Evolutionary conservation across 1,284 basidiomycete species (phyloP), one percentile per base, ranked within the genome.

Genomic region (Wolfiporia cocos): DNA sequence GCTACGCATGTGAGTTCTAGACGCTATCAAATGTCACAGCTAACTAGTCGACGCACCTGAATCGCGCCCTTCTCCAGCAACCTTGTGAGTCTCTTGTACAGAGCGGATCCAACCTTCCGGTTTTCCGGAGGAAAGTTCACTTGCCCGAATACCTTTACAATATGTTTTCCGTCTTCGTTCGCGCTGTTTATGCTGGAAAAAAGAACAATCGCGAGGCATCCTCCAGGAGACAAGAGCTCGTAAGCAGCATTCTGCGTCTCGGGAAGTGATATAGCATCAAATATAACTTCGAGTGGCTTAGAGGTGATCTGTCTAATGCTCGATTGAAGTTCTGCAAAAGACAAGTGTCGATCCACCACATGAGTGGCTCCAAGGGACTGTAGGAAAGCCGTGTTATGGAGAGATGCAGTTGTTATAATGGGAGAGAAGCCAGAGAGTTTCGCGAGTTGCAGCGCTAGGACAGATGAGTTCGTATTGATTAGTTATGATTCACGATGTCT

Each of bases 311-410:
- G 47, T 5, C 36, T 35, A 2, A 53, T 41, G 32, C 46, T 43
- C 4, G 42, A 32, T 18, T 47, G 47, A 18, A 74, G 55, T 2
- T 55, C 48, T 2, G 47, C 34, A 9, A 41, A 12, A 3, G 52
- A 26, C n/a, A 51, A 50, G 17, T 63, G 54, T 31, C 74, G 66
- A 45, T 78, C 71, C 39, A 81, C 54, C 37, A 76, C 60, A 32
- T 74, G 62, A 0, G 74, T 74, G 0, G 76, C 81, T 2, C 81
- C 79, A 19, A 76, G 60, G 0, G 63, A 59, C 49, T 70, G 71
- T 44, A 82, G 67, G 32, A 56, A 53, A 0, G 56, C 59, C 17
- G 56, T 49, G 47, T 79, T 69, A 46, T 64, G 66, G 12, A 53
- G 50, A 5, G 73, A 78, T 1, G 77, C 67, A 2, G 73, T 76